Evolutionary conservation across 148 eudicot species (phyloP).

Genomic region (Vaccinium myrtillus): DNA sequence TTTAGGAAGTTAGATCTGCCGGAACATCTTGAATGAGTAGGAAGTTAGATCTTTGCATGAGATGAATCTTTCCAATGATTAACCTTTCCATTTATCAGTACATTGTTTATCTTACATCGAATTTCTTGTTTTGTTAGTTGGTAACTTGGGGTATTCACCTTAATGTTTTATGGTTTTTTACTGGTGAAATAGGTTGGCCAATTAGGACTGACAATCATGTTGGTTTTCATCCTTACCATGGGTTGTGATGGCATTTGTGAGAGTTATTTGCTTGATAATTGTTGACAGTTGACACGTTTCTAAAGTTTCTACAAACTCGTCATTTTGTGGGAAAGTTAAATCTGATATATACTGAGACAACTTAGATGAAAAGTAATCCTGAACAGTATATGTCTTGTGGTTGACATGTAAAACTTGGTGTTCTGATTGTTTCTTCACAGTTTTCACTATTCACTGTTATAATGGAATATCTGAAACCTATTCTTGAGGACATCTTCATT

Average conservation of each 20-base stretch:
- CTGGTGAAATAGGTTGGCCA: neutral
- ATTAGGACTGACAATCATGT: neutral
- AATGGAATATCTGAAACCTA: neutral
- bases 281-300: too few relatives aligned
- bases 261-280: neutral
- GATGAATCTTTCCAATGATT: neutral
- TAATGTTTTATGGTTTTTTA: neutral
- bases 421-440: neutral
- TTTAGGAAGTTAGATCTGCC: too few relatives aligned
- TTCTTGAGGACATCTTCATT: neutral
- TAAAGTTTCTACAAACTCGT: too few relatives aligned
- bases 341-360: neutral
- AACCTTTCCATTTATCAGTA: neutral
- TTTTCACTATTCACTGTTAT: neutral
- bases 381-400: neutral
- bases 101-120: neutral
- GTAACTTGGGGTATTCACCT: neutral
- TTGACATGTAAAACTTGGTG: neutral
- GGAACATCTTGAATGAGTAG: neutral
- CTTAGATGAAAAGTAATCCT: slow-evolving; percentile 1
- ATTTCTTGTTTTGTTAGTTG: neutral
- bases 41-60: neutral
- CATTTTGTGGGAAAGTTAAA: too few relatives aligned
- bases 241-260: neutral
- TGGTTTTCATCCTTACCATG: neutral